Conservation (phyloP, 2,329 filamentous ascomycete genomes). For the Epichloe sylvatica region DNA sequence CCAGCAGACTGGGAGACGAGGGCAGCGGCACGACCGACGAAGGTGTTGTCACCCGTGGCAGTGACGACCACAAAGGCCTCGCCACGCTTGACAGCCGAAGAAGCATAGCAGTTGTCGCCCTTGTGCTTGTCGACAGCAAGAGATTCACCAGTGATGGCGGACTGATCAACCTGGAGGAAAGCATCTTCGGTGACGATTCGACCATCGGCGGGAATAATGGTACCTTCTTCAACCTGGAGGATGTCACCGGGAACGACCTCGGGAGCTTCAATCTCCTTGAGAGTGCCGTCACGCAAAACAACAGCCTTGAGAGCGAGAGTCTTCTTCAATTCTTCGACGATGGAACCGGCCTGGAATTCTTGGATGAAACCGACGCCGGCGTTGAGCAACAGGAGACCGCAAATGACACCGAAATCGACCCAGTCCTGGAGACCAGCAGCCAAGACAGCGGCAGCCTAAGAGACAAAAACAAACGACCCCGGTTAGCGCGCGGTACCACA, state of each 20-base stretch:
- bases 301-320: conserved; percentile 78
- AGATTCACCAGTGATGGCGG: conserved; percentile 81
- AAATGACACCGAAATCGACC: conserved; percentile 90
- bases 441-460: conserved; percentile 57
- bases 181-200: conserved; percentile 71
- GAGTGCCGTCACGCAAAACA: conserved; percentile 63
- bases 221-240: conserved; percentile 77
- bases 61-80: conserved; percentile 73
- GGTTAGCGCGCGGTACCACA: conserved; percentile 13
- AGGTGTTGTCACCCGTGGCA: conserved; percentile 77
- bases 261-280: conserved; percentile 64
- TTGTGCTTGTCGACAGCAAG: conserved; percentile 81
- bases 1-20: conserved; percentile 64
- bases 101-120: conserved; percentile 69
- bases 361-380: conserved; percentile 76
- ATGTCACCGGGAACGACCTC: conserved; percentile 86
- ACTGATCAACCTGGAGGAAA: conserved; percentile 84
- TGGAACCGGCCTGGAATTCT: conserved; percentile 79
- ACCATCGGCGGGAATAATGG: conserved; percentile 81
- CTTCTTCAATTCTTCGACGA: conserved; percentile 84
- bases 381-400: conserved; percentile 69
- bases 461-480: neutral
- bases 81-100: conserved; percentile 81
- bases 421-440: conserved; percentile 76
- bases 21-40: conserved; percentile 77